phyloP scores from a whole-genome alignment of 768 basidiomycete genomes.

The Strobilomyces confusus region DNA sequence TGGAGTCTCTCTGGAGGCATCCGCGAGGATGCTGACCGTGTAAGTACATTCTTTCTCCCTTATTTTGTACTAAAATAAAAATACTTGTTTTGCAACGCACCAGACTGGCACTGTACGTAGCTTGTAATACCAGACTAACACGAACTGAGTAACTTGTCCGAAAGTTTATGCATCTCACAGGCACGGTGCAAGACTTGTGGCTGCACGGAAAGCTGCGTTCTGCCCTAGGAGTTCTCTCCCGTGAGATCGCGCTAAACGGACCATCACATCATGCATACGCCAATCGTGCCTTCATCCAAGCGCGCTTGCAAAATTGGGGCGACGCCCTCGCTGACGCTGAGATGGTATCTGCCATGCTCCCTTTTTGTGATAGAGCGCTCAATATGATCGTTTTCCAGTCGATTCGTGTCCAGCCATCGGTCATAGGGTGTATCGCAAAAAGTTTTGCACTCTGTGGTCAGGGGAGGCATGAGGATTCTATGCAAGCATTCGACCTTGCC shows the following conservation, averaged over 20 bases:
- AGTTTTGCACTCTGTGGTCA: constrained; percentile 12
- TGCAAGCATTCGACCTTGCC: constrained; percentile 17
- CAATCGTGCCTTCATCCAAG: constrained; percentile 12
- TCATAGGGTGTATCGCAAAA: constrained; percentile 15
- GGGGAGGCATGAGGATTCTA: constrained; percentile 9
- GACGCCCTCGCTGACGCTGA: constrained; percentile 10
- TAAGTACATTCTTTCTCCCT: background rate
- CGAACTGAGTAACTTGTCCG: background rate
- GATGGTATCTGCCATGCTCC: constrained; percentile 1
- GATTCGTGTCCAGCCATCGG: constrained; percentile 5
- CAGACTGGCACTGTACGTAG: constrained; percentile 2
- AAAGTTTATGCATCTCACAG: constrained; percentile 12
- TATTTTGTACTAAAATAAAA: background rate
- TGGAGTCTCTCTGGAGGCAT: constrained; percentile 3
- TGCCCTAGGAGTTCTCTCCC: constrained; percentile 6
- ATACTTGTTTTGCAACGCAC: background rate
- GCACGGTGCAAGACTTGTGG: constrained; percentile 2
- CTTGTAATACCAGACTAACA: background rate
- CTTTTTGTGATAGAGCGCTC: background rate
- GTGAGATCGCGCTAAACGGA: constrained; percentile 4
- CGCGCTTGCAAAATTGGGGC: constrained; percentile 2
- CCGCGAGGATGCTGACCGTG: background rate
- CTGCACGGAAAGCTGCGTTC: background rate
- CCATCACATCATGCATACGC: constrained; percentile 1
- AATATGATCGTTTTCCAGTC: background rate